Percentiles rank a stretch among this genome's conserved stretches.
Evolutionary conservation across 1,139 yeast species (phyloP).

Genomic region (Groenewaldozyma auringiensis): DNA sequence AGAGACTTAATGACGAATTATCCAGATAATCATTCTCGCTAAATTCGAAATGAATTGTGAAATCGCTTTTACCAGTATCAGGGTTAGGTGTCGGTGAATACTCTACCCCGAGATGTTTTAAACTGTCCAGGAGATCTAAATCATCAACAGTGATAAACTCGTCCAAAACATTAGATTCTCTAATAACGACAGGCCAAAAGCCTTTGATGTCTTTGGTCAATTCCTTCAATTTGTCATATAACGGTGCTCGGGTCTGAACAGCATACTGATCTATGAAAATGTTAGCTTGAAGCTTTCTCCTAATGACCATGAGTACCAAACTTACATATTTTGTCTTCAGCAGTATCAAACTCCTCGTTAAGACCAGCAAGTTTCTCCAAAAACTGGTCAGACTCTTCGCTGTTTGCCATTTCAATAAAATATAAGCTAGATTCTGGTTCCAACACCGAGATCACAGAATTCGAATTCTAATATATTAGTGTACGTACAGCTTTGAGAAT

Average conservation of each 20-base stretch:
- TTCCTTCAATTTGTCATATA: slow-evolving; percentile 30
- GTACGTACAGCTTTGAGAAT: too few relatives aligned
- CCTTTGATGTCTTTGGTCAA: slow-evolving; percentile 25
- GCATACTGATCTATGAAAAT: slow-evolving; percentile 14
- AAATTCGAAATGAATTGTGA: slow-evolving; percentile 29
- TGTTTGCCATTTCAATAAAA: slow-evolving; percentile 24
- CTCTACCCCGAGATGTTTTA: slow-evolving; percentile 28
- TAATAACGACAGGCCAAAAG: slow-evolving; percentile 35
- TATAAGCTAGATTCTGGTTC: too few relatives aligned
- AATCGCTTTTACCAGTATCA: slow-evolving; percentile 23
- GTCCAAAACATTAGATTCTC: slow-evolving; percentile 24
- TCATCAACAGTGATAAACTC: slow-evolving; percentile 31
- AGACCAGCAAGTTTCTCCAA: slow-evolving; percentile 2
- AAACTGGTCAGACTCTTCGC: neutral
- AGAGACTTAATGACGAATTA: slow-evolving; percentile 16
- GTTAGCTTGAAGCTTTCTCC: too few relatives aligned
- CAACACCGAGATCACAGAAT: too few relatives aligned
- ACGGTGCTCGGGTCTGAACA: slow-evolving; percentile 27
- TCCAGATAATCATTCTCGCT: slow-evolving; percentile 30
- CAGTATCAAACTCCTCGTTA: slow-evolving; percentile 9
- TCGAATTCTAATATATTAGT: too few relatives aligned
- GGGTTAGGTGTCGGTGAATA: slow-evolving; percentile 19
- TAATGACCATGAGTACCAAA: slow-evolving; percentile 8
- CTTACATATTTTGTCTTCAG: slow-evolving; percentile 2
- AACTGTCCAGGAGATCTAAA: slow-evolving; percentile 23